Base-by-base conservation (phyloP, 2,329 filamentous ascomycete species). In the Juglanconis sp. region DNA sequence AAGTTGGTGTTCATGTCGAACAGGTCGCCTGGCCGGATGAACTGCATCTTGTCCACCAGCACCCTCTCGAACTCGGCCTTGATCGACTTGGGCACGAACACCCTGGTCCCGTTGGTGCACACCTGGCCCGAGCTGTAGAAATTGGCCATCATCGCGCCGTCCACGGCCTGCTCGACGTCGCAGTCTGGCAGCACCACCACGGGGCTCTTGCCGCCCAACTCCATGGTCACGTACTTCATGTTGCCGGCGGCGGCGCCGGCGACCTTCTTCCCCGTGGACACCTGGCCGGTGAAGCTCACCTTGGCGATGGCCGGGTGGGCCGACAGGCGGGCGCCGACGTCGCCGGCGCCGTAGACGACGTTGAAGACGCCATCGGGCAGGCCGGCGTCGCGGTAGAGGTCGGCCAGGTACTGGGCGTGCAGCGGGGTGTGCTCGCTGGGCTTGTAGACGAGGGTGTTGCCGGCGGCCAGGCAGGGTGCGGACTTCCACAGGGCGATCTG, bases 201-300 rank as follows among this genome's bases (percentile, higher is more conserved):
- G 0, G 92, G 90, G 62, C 88, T 92, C 77, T 96, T 96, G 53
- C 92, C 92, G 57, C 92, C 92, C 0, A 96, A 82, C 76, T 96
- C 92, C 89, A 96, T 93, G 24, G 92, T 96, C 53, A 95, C 88
- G 70, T 92, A 92, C 76, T 96, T 96, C 89, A 96, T 92, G 67
- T 84, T 85, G 36, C 84, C 85, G 1, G 89, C 88, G 3, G 92
- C 92, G 40, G 87, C 79, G 48, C 83, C 84, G 9, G 92, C 91
- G 9, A 96, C 92, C 72, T 91, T 94, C 74, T 85, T 84, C 13
- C 92, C 92, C 0, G 92, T 96, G 61, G 85, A 83, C 32, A 96
- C 91, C 71, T 96, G 91, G 17, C 92, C 92, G 0, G 92, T 96
- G 77, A 96, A 96, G 70, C 88, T 92, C 68, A 96, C 91, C 76